A percentile compares a stretch with the other conserved stretches of the same genome.
Evolutionary conservation across 2,329 filamentous ascomycete genomes (phyloP).

Genomic region (Sporothrix curviconia): DNA sequence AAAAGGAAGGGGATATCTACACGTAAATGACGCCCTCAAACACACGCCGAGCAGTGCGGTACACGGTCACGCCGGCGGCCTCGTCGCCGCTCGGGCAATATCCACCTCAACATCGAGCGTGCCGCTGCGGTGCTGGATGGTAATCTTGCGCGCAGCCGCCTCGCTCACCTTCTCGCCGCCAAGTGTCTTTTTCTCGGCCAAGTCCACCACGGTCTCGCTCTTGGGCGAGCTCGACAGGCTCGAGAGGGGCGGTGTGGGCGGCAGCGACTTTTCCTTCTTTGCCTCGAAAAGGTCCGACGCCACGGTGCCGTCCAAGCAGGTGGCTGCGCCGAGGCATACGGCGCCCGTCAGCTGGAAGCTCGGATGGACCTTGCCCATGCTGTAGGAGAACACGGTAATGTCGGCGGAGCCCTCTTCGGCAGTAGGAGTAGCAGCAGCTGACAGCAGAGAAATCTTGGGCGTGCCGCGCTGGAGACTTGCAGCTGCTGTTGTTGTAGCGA

Average conservation of each 20-base stretch:
- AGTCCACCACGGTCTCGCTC: neutral
- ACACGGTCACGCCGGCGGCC: conserved; percentile 25
- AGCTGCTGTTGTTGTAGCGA: conserved; percentile 35
- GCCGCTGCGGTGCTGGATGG: conserved; percentile 24
- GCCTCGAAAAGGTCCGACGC: neutral
- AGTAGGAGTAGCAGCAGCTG: conserved; percentile 17
- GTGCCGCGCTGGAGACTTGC: conserved; percentile 28
- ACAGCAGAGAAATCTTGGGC: conserved; percentile 54
- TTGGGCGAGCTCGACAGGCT: neutral
- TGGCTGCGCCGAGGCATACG: conserved; percentile 40
- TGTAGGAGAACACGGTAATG: conserved; percentile 40
- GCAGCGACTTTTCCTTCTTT: neutral
- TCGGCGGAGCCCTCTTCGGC: conserved; percentile 25
- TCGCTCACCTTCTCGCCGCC: too few relatives aligned
- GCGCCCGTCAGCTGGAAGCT: conserved; percentile 48
- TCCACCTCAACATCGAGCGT: conserved; percentile 23
- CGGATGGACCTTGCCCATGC: conserved; percentile 44
- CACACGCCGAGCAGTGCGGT: conserved; percentile 27
- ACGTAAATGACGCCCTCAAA: conserved; percentile 25
- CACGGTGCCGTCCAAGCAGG: conserved; percentile 36
- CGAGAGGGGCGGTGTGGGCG: neutral
- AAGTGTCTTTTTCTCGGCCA: neutral
- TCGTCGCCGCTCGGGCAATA: conserved; percentile 18
- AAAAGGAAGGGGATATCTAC: too few relatives aligned
- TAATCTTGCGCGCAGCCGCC: conserved; percentile 6